phyloP scores from a whole-genome alignment of 306 rosid genomes.

The Macrotyloma uniflorum region DNA sequence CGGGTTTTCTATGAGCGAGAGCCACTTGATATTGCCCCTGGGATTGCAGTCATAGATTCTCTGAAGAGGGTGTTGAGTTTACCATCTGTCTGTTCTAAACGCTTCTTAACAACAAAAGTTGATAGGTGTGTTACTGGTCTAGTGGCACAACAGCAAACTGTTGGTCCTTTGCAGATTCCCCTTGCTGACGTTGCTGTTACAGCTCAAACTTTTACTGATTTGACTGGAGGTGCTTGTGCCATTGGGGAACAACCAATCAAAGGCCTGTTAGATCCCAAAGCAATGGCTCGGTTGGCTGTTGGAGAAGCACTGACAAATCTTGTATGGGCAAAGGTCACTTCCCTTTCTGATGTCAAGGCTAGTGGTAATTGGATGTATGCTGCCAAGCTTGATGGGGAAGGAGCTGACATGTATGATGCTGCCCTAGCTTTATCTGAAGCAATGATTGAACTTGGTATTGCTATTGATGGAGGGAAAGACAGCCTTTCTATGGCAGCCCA shows the following conservation, averaged over 20 bases:
- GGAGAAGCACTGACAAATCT: constrained; percentile 97
- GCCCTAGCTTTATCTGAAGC: constrained; percentile 76
- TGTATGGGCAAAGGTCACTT: constrained; percentile 89
- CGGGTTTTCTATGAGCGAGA: constrained; percentile 59
- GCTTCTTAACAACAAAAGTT: constrained; percentile 76
- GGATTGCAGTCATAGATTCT: constrained; percentile 61
- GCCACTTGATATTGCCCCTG: constrained; percentile 85
- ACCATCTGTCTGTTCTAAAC: constrained; percentile 84
- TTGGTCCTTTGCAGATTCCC: constrained; percentile 88
- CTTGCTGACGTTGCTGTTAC: constrained; percentile 89
- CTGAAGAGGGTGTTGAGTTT: constrained; percentile 80
- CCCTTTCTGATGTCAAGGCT: constrained; percentile 89
- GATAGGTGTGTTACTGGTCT: constrained; percentile 91
- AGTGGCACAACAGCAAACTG: constrained; percentile 92
- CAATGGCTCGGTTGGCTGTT: constrained; percentile 95
- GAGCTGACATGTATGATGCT: constrained; percentile 91
- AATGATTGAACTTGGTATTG: constrained; percentile 89
- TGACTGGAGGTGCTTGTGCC: constrained; percentile 93
- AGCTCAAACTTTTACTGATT: constrained; percentile 70
- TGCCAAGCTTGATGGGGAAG: constrained; percentile 95
- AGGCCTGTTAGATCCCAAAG: constrained; percentile 85
- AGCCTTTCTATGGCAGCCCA: constrained; percentile 96
- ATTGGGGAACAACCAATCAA: constrained; percentile 92
- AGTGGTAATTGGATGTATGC: constrained; percentile 98
- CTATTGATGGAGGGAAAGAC: constrained; percentile 95